phyloP scores from a whole-genome alignment of 129 eudicot species.

The Oenanthe sinensis region DNA sequence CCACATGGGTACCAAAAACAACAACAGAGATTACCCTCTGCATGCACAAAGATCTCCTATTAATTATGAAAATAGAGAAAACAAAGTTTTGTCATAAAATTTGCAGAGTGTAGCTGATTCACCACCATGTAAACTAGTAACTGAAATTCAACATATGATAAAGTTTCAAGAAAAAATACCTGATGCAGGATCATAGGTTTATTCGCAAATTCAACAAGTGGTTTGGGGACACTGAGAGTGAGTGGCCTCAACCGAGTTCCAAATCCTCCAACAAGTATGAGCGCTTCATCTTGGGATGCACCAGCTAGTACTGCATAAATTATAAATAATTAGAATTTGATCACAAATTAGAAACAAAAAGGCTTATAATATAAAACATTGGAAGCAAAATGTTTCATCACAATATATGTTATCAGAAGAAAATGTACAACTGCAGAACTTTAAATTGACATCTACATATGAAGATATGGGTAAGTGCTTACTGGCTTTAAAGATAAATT shows the following conservation, averaged over 20 bases:
- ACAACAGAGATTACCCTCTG: not conserved
- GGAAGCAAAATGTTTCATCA: constrained; percentile 22
- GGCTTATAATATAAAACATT: constrained; percentile 10
- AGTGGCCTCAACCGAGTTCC: constrained; percentile 98
- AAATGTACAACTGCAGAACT: constrained; percentile 31
- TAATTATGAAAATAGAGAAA: not conserved
- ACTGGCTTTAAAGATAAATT: not conserved
- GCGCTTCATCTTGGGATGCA: constrained; percentile 66
- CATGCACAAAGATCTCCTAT: not conserved
- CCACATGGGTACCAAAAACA: not conserved
- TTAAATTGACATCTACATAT: not conserved
- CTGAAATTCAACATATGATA: not conserved
- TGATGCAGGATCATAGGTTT: constrained; percentile 98
- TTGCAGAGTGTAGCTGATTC: not conserved
- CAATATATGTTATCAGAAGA: constrained; percentile 16
- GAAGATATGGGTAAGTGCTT: not conserved
- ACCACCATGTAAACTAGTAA: not conserved
- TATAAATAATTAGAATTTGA: constrained; percentile 9
- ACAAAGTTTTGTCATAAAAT: not conserved
- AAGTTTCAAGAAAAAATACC: constrained; percentile 30
- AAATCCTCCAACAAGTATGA: constrained; percentile 97
- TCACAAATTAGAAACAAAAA: constrained; percentile 19
- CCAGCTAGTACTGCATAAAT: constrained; percentile 17
- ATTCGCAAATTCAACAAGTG: constrained; percentile 96
- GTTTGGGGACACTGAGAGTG: constrained; percentile 90